Conservation (phyloP, 148 eudicot species). For the Polygonum aviculare region DNA sequence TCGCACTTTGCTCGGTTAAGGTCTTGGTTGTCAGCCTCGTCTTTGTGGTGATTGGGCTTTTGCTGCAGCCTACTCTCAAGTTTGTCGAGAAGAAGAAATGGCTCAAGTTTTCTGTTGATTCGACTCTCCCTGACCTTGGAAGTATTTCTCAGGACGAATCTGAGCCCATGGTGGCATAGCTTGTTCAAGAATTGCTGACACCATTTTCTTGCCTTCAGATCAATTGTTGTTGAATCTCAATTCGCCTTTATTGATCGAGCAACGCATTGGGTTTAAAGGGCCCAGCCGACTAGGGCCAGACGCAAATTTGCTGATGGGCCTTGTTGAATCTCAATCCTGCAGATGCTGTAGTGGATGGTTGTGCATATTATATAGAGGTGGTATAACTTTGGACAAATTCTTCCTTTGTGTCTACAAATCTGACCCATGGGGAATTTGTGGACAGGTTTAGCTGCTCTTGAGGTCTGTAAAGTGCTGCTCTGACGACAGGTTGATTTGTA, state of each 20-base stretch:
- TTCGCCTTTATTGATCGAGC: no score
- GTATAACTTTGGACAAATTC: background rate
- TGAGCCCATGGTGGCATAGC: background rate
- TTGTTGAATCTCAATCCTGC: no score
- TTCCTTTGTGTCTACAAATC: no score
- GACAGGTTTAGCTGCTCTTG: background rate
- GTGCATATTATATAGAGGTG: background rate
- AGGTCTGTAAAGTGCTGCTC: background rate
- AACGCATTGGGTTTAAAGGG: no score
- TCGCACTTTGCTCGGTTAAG: conserved; percentile 12
- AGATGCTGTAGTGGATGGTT: background rate
- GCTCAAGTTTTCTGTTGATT: conserved; percentile 11
- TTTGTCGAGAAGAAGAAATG: conserved; percentile 11
- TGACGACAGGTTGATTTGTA: background rate
- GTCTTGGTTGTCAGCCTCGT: conserved; percentile 11
- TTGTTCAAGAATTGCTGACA: background rate
- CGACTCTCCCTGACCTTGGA: conserved; percentile 7
- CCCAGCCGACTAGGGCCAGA: no score
- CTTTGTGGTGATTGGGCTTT: conserved; percentile 8
- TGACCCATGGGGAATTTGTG: background rate
- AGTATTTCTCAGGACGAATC: background rate
- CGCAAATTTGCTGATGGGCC: no score
- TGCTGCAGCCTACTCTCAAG: conserved; percentile 11
- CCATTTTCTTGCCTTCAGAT: no score
- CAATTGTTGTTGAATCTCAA: no score